Evolutionary conservation across 148 eudicot species (phyloP), one percentile per base, ranked within the genome.

Genomic region (Diospyros lotus): DNA sequence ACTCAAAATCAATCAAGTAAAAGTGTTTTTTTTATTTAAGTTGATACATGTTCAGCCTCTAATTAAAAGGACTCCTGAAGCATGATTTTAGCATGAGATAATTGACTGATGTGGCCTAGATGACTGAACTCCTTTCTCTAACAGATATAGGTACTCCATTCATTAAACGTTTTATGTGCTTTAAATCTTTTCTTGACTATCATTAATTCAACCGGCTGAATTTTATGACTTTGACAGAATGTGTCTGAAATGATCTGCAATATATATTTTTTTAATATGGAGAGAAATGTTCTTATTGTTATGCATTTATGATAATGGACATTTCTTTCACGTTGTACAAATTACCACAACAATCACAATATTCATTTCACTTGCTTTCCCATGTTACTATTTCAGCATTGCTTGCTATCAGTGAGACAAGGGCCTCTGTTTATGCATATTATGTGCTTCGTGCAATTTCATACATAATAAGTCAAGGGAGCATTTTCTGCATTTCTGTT

Each of bases 401-500:
- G 72, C 93, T 93, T 54, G 89, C 87, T 77, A 82, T 90, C 68
- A 73, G 75, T 66, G 81, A 89, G 77, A 87, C 98, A 59, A 89
- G 74, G 80, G 85, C 73, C 56, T 81, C 87, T 71, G 92, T 93
- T n/a, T 93, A 93, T 79, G 88, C 88, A 63, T 93, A 93, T 78
- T 93, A 93, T 72, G 78, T 83, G 56, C 64, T 91, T 68, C 93
- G 98, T 59, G 91, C 96, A 51, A 50, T 93, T 42, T 91, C 98
- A 62, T 84, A 78, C 71, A 86, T 91, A 58, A 85, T 91, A 74
- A 93, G 98, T 80, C 96, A 91, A 72, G 93, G 98, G 84, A 93
- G 96, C 80, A 93, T 93, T 73, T 89, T 93, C 85, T 91, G 92
- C 92, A 93, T 93, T 69, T 73, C 96, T 67, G 96, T 88, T 78